Evolutionary conservation across 192 early-diverging fungal genomes (phyloP).

Genomic region (Mortierella alpina): DNA sequence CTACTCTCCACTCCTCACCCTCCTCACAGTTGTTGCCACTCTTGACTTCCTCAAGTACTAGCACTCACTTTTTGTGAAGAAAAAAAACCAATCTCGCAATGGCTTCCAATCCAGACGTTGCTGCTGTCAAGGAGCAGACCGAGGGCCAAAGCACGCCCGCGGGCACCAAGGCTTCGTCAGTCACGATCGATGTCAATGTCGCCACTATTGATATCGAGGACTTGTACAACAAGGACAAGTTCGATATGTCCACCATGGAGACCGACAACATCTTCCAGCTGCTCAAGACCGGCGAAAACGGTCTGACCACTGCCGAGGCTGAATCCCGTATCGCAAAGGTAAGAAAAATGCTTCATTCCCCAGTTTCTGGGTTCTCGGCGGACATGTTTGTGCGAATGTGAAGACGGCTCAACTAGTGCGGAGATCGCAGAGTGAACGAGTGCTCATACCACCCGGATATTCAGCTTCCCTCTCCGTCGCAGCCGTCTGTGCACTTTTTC

Average conservation of each 20-base stretch:
- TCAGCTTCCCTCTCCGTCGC: background rate
- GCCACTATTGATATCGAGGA: slow-evolving; percentile 74
- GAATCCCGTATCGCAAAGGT: slow-evolving; percentile 65
- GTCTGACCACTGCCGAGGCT: slow-evolving; percentile 73
- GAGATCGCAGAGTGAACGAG: background rate
- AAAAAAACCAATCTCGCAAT: background rate
- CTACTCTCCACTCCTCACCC: slow-evolving; percentile 19
- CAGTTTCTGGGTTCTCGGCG: no score
- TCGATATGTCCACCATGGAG: slow-evolving; percentile 82
- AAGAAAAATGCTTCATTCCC: slow-evolving; percentile 5
- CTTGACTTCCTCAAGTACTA: slow-evolving; percentile 23
- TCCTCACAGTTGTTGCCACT: slow-evolving; percentile 31
- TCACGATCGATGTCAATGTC: slow-evolving; percentile 66
- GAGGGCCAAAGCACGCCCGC: slow-evolving; percentile 25
- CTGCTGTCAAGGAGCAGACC: slow-evolving; percentile 27
- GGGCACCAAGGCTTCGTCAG: slow-evolving; percentile 12
- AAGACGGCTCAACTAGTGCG: no score
- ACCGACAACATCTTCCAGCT: slow-evolving; percentile 76
- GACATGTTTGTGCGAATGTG: background rate
- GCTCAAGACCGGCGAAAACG: slow-evolving; percentile 71
- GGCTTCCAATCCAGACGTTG: slow-evolving; percentile 3
- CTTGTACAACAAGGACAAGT: slow-evolving; percentile 86
- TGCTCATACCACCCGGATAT: no score
- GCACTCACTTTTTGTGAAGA: slow-evolving; percentile 14
- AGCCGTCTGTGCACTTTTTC: background rate